Evolutionary conservation across 2,329 filamentous ascomycete species (phyloP), one percentile per base, ranked within the genome.

Genomic region (Aspergillus sp.): DNA sequence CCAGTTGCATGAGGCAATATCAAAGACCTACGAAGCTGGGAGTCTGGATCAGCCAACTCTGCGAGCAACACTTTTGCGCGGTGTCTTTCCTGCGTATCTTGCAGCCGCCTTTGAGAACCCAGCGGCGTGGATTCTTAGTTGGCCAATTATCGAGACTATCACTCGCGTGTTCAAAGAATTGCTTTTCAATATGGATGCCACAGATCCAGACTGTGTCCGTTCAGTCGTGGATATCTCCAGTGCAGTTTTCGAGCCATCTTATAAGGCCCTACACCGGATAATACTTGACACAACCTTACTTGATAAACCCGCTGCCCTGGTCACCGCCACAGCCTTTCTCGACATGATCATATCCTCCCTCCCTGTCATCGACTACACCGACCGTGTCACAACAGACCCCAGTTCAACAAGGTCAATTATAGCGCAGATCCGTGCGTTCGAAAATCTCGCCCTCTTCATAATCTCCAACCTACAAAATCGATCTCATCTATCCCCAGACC

Each of bases 1-100:
- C 9, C 85, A 87, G 63, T 69, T 87, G 4, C 72, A 74, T 40
- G 74, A 75, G 1, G 82, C 83, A 3, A 79, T 86, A 67, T 72
- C 70, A 24, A 73, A 75, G 4, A 72, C 68, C 1, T 72, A 75
- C 34, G 82, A 83, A 62, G 62, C 62, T 4, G 79, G 79, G 9
- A 64, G 71, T 41, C 46, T 63, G 2, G 61, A 66, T 2, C 77
- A 71, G 50, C 77, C 79, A 15, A 81, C 77, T 2, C 72, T 87
- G 34, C 77, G 82, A 6, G 72, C 77, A 7, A 77, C 83, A 6
- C 69, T 87, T 7, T 64, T 86, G 17, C 79, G 80, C 54, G 78
- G 77, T 41, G 76, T 86, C 13, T 80, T 86, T 54, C 84, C 85
- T 3, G 79, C 79, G 2, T 87, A 87, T 65, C 73, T 86, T 24